These are phyloP conservation scores for Basipetospora sp. DNA, from an alignment of 2,329 filamentous ascomycete species.

Conservation along the genomic window DNA sequence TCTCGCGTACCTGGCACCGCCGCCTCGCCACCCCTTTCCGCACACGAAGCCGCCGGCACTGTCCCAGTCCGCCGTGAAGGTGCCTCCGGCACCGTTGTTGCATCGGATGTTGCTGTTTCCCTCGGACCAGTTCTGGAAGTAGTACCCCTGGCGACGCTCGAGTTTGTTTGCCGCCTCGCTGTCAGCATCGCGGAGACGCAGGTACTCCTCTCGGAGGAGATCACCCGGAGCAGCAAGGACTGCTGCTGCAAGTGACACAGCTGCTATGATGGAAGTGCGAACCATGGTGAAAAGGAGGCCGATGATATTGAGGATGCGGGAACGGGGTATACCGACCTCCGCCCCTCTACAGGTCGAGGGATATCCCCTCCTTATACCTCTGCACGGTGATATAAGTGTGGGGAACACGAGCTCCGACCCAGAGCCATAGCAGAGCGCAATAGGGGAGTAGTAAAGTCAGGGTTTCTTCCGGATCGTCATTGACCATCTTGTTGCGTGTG, in stretches of 20 bases:
- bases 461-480: no score
- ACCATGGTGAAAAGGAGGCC: background rate
- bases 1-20: constrained; percentile 30
- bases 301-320: background rate
- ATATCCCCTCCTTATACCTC: background rate
- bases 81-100: constrained; percentile 26
- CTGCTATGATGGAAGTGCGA: background rate
- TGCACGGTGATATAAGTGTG: background rate
- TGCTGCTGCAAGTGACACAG: background rate
- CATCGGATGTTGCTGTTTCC: constrained; percentile 28
- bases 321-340: background rate
- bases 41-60: constrained; percentile 37
- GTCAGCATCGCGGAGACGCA: background rate
- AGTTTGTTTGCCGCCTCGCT: background rate
- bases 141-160: constrained; percentile 25
- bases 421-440: no score
- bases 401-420: no score
- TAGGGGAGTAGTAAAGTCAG: no score
- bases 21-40: constrained; percentile 44
- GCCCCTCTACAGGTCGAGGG: background rate
- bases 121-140: constrained; percentile 35
- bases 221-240: background rate
- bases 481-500: no score
- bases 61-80: constrained; percentile 30
- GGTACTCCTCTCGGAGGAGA: background rate